A percentile compares a stretch with the other conserved stretches of the same genome.
Evolutionary conservation across 352 stramenopile genomes (phyloP).

Genomic region (Pythium dissotocum): DNA sequence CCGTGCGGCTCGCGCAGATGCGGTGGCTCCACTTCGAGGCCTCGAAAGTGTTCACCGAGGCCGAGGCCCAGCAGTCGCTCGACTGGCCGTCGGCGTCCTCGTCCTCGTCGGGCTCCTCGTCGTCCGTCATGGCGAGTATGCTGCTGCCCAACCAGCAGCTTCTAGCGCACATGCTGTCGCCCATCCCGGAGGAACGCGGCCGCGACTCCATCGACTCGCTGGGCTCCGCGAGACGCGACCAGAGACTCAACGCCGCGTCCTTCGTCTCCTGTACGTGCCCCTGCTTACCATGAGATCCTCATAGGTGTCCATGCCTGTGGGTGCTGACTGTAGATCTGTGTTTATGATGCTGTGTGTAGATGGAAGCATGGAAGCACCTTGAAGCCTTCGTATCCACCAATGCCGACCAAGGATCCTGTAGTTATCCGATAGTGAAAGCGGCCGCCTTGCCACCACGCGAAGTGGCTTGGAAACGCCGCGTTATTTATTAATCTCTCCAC

Average conservation of each 20-base stretch:
- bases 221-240: conserved; percentile 21
- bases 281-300: background rate
- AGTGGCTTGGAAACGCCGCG: background rate
- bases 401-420: background rate
- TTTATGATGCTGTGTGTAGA: conserved; percentile 11
- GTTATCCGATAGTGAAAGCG: background rate
- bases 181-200: conserved; percentile 67
- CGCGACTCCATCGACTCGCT: conserved; percentile 31
- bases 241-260: conserved; percentile 2
- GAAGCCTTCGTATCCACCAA: background rate
- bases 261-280: conserved; percentile 26
- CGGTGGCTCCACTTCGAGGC: conserved; percentile 66
- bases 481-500: background rate
- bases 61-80: conserved; percentile 27
- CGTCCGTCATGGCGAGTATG: background rate
- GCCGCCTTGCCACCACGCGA: background rate
- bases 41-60: conserved; percentile 29
- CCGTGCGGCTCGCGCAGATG: conserved; percentile 57
- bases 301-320: background rate
- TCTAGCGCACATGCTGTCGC: conserved; percentile 55
- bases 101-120: background rate
- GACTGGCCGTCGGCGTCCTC: conserved; percentile 38
- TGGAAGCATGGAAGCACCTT: conserved; percentile 21
- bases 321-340: background rate
- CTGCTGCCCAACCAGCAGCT: conserved; percentile 29